Conservation (phyloP, 257 asterid species). For the Forsythia suspensa region DNA sequence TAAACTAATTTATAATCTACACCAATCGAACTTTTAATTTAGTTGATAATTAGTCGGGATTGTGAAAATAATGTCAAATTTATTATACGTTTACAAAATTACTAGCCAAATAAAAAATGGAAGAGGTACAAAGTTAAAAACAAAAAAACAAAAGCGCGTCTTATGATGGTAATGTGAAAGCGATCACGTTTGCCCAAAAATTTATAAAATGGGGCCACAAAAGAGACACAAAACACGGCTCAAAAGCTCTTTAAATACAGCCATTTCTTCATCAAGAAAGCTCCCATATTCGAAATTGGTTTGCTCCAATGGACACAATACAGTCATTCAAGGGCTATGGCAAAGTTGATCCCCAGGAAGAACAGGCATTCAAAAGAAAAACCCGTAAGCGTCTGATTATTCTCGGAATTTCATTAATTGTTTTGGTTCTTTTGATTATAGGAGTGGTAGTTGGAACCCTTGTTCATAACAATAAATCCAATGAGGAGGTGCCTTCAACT, state of each 20-base stretch:
- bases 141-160: no score
- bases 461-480: conserved; percentile 29
- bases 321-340: conserved; percentile 84
- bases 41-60: no score
- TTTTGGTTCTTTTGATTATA: conserved; percentile 38
- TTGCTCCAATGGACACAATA: conserved; percentile 49
- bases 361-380: conserved; percentile 56
- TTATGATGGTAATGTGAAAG: no score
- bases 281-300: neutral
- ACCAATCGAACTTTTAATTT: no score
- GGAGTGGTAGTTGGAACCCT: conserved; percentile 65
- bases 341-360: conserved; percentile 63
- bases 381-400: conserved; percentile 58
- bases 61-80: no score
- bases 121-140: no score
- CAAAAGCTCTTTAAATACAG: neutral
- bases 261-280: neutral
- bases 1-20: no score
- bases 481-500: conserved; percentile 13
- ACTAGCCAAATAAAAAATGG: no score
- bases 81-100: no score
- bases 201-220: neutral
- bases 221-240: neutral
- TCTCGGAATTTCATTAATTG: conserved; percentile 40
- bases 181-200: no score